Evolutionary conservation across 352 stramenopile genomes (phyloP), one percentile per base, ranked within the genome.

Genomic region (Phytophthora litchii): DNA sequence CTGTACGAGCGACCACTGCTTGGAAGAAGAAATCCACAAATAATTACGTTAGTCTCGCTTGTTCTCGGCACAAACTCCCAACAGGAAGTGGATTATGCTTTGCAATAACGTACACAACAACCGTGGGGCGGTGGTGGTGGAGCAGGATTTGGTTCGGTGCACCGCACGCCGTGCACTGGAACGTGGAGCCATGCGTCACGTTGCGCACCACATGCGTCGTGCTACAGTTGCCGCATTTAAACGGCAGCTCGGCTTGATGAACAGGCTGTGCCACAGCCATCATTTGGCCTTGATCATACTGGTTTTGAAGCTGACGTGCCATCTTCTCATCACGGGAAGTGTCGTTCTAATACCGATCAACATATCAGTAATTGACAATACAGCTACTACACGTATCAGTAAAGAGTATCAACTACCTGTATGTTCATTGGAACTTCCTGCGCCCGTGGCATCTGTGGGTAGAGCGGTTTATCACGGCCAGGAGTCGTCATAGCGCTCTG

Each of bases 141-240:
- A 89, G 42, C 21, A 78, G 43, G 50, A 92, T 92, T 55, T 86
- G 80, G 61, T 90, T 92, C 61, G 78, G 59, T 4, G 62, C 55
- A 14, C 73, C 72, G 44, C 83, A 92, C 25, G 63, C 65, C 3
- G 67, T 80, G 73, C 83, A 92, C 47, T 72, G 57, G 59, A 92
- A 92, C 14, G 65, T 67, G 25, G 83, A 67, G 16, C 76, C 71
- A 38, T 88, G 64, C 19, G 71, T 63, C 40, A 70, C 78, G 37
- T 88, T 80, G 60, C 78, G 78, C 54, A 92, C 83, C 29, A 84
- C 50, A 55, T 90, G 80, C 14, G 67, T 83, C 29, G 64, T 83
- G 13, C 80, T 70, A 43, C 83, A 92, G 27, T 72, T 68, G 36
- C 83, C 82, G 51, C 83, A 92, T 51, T 83, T 88, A 65, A 76